Conservation (phyloP, 225 moss, liverwort and hornwort genomes). For the Pseudisothecium myosuroides region DNA sequence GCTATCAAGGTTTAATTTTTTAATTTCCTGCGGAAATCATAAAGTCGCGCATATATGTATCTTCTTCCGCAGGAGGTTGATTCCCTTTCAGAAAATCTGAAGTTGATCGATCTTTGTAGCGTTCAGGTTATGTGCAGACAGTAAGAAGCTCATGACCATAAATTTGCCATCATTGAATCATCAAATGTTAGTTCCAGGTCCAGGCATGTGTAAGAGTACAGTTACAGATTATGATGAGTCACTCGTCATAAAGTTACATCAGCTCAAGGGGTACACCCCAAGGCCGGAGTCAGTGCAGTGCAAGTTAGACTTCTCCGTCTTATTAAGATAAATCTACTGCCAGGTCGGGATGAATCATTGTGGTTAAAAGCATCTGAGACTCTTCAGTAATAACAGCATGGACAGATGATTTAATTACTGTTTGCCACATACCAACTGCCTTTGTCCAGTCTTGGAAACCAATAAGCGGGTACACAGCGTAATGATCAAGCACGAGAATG, state of each 20-base stretch:
- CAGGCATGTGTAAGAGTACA: conserved; percentile 25
- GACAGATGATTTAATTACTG: neutral
- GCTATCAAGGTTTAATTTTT: neutral
- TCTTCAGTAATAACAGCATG: conserved; percentile 8
- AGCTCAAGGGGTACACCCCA: neutral
- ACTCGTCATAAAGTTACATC: conserved; percentile 4
- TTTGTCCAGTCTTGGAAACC: neutral
- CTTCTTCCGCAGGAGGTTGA: conserved; percentile 6
- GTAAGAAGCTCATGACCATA: conserved; percentile 10
- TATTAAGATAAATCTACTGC: conserved; percentile 23
- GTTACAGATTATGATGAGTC: conserved; percentile 19
- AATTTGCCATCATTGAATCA: conserved; percentile 27
- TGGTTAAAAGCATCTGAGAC: conserved; percentile 9
- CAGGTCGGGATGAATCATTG: conserved; percentile 6
- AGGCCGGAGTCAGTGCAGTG: neutral
- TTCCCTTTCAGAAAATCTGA: conserved; percentile 12
- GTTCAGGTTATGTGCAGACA: neutral
- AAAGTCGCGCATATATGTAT: conserved; percentile 6
- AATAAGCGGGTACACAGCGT: neutral
- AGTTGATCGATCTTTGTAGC: neutral
- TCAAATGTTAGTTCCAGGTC: conserved; percentile 20
- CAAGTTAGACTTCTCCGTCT: conserved; percentile 18
- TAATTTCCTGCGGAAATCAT: neutral
- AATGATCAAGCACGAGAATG: conserved; percentile 9
- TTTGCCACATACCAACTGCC: conserved; percentile 5